Base-by-base conservation (phyloP, 2,329 filamentous ascomycete species). In the Westerdykella ornata region DNA sequence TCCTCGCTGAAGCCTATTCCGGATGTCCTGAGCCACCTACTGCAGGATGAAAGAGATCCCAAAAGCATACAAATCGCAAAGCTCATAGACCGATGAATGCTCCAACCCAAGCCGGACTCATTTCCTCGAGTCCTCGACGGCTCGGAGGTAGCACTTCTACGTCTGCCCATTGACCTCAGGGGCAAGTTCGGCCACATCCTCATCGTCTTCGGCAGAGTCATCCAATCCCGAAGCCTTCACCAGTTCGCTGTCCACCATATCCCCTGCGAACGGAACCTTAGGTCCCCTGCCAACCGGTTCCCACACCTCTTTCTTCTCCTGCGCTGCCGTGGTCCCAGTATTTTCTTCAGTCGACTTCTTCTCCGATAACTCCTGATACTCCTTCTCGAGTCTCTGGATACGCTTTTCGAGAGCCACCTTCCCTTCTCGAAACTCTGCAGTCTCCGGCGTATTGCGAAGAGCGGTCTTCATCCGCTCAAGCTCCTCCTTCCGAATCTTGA, bases 181-280 rank as follows among this genome's bases (percentile, higher is more conserved):
- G 12, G 8, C 22, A 26, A 26, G 22, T 9, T 9, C 22, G 12
- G 22, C 22, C 36, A 48, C 51, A 19, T 40, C 41, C 35, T 52
- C 17, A 43, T 54, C 52, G 31, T 48, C 48, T 17, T 51, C 41
- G 8, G 48, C 53, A 29, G 45, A 52, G 15, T 50, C 53, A 3
- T 51, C 32, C 37, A 63, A 34, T 3, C 60, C 63, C 4, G 57
- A 59, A 4, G 47, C 53, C 46, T 51, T 57, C 13, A 63, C 45
- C 32, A 63, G 37, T 35, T 59, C 55, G 17, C 51, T 56, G 32
- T 63, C 59, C 18, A 61, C 54, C 53, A 56, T 52, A 0, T 49
- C 50, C 1, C 61, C 63, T 3, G 57, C 61, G 45, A 66, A 57
- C 4, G 38, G 36, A 15, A 61, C 51, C 41, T 50, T 51, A 1